A percentile compares a stretch with the other conserved stretches of the same genome.
These are phyloP conservation scores for Pisolithus thermaeus DNA, from an alignment of 1,284 basidiomycete species.

Conservation along the genomic window DNA sequence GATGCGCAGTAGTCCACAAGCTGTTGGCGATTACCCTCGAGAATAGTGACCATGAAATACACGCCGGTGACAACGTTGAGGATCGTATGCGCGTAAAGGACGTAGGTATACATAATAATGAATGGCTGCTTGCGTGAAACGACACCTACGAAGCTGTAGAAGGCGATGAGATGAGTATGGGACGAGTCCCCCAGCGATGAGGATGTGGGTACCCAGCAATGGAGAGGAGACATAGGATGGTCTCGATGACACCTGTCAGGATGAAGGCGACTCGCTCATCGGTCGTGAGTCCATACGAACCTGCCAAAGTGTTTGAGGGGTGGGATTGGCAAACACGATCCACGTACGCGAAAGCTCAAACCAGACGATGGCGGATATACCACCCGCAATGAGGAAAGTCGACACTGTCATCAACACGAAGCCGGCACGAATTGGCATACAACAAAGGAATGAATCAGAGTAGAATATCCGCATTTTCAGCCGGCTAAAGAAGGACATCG, in stretches of 20 bases:
- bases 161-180: conserved; percentile 3
- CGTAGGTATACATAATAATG: conserved; percentile 49
- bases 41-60: conserved; percentile 48
- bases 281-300: conserved; percentile 31
- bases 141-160: conserved; percentile 48
- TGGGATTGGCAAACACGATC: neutral
- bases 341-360: conserved; percentile 51
- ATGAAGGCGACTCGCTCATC: conserved; percentile 40
- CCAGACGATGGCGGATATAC: conserved; percentile 50
- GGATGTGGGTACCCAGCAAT: conserved; percentile 42
- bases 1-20: conserved; percentile 40
- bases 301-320: conserved; percentile 4
- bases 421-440: conserved; percentile 57
- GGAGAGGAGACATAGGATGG: conserved; percentile 45
- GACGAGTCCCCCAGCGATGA: neutral
- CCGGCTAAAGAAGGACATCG: conserved; percentile 14
- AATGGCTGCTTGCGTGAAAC: conserved; percentile 57
- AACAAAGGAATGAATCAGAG: conserved; percentile 50
- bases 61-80: conserved; percentile 49
- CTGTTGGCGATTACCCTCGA: conserved; percentile 38
- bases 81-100: conserved; percentile 52
- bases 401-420: conserved; percentile 50
- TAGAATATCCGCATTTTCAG: conserved; percentile 23
- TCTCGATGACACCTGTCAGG: conserved; percentile 45
- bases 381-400: conserved; percentile 45